phyloP scores from a whole-genome alignment of 1,139 yeast species.

The Zhuliangozyma blackwelliae region DNA sequence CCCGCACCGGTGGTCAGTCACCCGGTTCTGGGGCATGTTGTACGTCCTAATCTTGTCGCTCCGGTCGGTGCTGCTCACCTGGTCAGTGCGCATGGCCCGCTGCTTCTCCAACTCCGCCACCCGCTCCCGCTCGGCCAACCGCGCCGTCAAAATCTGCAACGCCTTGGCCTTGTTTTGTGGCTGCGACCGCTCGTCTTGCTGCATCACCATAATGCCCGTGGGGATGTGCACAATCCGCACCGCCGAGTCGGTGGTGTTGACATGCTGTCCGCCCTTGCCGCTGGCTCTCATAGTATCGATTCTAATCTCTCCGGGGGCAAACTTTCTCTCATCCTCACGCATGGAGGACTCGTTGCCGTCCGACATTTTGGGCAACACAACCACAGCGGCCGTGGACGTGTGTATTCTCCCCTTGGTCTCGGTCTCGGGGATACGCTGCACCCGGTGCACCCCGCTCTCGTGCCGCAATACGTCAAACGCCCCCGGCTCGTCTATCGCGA shows the following conservation, averaged over 20 bases:
- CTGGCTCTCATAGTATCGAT: conserved; percentile 95
- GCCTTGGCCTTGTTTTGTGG: conserved; percentile 96
- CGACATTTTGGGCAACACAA: conserved; percentile 79
- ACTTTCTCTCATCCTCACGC: conserved; percentile 61
- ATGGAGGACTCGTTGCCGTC: conserved; percentile 56
- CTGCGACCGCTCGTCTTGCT: conserved; percentile 95
- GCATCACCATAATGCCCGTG: conserved; percentile 81
- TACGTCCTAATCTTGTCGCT: conserved; percentile 93
- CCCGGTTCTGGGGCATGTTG: conserved; percentile 85
- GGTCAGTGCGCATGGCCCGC: conserved; percentile 66
- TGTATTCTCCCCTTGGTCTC: conserved; percentile 93
- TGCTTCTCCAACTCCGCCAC: conserved; percentile 62
- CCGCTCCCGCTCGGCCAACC: conserved; percentile 79
- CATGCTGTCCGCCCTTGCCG: conserved; percentile 99
- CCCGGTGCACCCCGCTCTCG: conserved; percentile 96
- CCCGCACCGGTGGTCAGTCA: conserved; percentile 92
- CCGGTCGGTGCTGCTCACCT: conserved; percentile 84
- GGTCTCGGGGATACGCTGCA: conserved; percentile 89
- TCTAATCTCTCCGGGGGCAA: conserved; percentile 83
- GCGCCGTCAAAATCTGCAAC: conserved; percentile 71
- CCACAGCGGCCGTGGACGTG: conserved; percentile 94
- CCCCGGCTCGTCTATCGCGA: conserved; percentile 72
- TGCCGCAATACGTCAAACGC: conserved; percentile 68
- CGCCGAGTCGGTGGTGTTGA: conserved; percentile 96
- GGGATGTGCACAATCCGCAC: conserved; percentile 91